Conservation (phyloP, 306 rosid genomes). For the Vicia sativa region DNA sequence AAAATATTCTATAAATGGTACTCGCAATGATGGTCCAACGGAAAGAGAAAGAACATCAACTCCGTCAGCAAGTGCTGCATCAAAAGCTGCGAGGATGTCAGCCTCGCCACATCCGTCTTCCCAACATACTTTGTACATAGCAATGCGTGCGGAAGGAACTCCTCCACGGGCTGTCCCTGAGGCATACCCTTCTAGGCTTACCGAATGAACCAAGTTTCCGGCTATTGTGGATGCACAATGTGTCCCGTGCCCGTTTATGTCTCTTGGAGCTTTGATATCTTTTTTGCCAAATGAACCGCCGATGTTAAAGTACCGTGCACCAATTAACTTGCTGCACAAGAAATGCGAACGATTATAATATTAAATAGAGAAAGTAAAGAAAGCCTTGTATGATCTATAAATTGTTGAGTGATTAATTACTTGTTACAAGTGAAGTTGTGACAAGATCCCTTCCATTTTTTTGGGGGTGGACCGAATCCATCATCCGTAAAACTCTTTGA, state of each 20-base stretch:
- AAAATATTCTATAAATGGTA: constrained; percentile 29
- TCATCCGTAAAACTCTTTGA: constrained; percentile 47
- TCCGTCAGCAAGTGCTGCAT: constrained; percentile 58
- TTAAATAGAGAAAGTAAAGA: too few relatives aligned
- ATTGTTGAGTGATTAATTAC: constrained; percentile 19
- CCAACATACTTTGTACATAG: constrained; percentile 38
- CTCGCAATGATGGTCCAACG: background rate
- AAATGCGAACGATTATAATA: background rate
- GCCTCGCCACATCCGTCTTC: background rate
- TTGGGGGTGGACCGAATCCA: constrained; percentile 55
- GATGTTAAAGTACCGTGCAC: constrained; percentile 44
- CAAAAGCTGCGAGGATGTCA: constrained; percentile 46
- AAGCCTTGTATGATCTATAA: background rate
- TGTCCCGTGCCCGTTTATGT: constrained; percentile 50
- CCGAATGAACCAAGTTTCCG: constrained; percentile 41
- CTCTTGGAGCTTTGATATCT: constrained; percentile 45
- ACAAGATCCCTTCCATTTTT: constrained; percentile 53
- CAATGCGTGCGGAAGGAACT: constrained; percentile 45
- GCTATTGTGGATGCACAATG: constrained; percentile 56
- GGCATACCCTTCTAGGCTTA: constrained; percentile 42
- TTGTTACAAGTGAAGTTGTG: constrained; percentile 55
- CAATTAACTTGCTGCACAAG: constrained; percentile 49
- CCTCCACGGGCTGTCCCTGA: constrained; percentile 51
- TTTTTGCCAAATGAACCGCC: background rate
- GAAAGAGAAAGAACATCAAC: constrained; percentile 55